Conservation (phyloP, 139 green algal species). For the Chlorella vulgaris region DNA sequence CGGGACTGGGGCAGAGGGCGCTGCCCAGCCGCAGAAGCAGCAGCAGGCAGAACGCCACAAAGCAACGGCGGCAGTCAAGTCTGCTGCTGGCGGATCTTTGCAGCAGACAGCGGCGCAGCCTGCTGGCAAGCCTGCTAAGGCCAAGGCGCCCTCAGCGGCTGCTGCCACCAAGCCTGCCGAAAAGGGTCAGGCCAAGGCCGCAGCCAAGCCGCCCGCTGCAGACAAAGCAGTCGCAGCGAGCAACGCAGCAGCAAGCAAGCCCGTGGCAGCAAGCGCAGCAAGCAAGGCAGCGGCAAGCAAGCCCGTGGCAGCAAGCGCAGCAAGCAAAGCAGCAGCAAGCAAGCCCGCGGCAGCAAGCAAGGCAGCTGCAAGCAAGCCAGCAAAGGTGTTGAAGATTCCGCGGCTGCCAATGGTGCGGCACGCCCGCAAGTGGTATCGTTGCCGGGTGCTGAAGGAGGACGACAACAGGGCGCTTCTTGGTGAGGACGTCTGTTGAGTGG, state of each 20-base stretch:
- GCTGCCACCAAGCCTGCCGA: neutral
- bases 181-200: neutral
- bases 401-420: slow-evolving; percentile 78
- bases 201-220: neutral
- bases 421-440: slow-evolving; percentile 66
- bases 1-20: neutral
- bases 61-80: neutral
- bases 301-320: neutral
- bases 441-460: slow-evolving; percentile 57
- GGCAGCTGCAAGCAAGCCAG: neutral
- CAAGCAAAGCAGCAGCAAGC: neutral
- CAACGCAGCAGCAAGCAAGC: neutral
- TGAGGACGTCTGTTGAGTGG: slow-evolving; percentile 65
- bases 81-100: neutral
- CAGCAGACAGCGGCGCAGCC: neutral
- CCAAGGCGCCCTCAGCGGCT: neutral
- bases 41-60: neutral
- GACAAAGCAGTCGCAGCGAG: neutral
- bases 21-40: neutral
- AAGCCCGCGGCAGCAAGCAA: slow-evolving; percentile 1
- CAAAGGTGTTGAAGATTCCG: slow-evolving; percentile 50
- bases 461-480: slow-evolving; percentile 50
- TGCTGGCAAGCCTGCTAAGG: neutral
- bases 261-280: neutral
- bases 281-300: neutral